Percentiles rank a stretch among this genome's conserved stretches.
Conservation (phyloP, 2,329 filamentous ascomycete species). For the Pleurostoma richardsiae region DNA sequence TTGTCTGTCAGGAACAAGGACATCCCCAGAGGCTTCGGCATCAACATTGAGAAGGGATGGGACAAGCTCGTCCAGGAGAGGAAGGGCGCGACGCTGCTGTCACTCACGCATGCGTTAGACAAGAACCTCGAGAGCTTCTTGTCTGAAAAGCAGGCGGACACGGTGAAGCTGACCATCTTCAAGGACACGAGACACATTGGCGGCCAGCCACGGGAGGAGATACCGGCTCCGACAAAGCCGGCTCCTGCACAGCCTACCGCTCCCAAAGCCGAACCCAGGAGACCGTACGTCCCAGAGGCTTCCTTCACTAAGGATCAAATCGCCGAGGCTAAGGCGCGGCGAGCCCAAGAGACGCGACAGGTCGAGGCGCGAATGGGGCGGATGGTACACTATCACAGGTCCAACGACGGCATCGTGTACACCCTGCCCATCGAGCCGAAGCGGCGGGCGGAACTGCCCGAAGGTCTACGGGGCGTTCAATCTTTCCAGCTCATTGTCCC, state of each 20-base stretch:
- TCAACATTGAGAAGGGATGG: constrained; percentile 75
- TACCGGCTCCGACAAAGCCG: neutral
- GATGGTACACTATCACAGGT: constrained; percentile 61
- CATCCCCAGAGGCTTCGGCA: constrained; percentile 62
- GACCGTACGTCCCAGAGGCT: constrained; percentile 34
- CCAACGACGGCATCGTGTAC: constrained; percentile 64
- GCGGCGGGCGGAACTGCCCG: constrained; percentile 55
- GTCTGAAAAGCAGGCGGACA: constrained; percentile 65
- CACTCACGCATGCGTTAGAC: constrained; percentile 65
- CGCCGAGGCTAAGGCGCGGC: constrained; percentile 54
- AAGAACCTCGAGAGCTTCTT: constrained; percentile 66
- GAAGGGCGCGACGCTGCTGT: constrained; percentile 54
- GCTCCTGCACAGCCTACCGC: neutral
- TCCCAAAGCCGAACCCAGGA: constrained; percentile 4
- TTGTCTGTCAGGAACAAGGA: constrained; percentile 11
- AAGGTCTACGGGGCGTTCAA: constrained; percentile 54
- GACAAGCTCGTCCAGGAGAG: constrained; percentile 55
- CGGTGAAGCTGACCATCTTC: constrained; percentile 62
- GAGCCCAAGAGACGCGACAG: constrained; percentile 64
- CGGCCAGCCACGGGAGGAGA: neutral
- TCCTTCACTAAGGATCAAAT: constrained; percentile 56
- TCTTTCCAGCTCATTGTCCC: constrained; percentile 67
- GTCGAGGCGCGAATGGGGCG: constrained; percentile 71
- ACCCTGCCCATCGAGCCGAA: constrained; percentile 65
- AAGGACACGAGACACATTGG: constrained; percentile 49